Evolutionary conservation across 2,329 filamentous ascomycete genomes (phyloP).

Genomic region (Pezicula carpinea): DNA sequence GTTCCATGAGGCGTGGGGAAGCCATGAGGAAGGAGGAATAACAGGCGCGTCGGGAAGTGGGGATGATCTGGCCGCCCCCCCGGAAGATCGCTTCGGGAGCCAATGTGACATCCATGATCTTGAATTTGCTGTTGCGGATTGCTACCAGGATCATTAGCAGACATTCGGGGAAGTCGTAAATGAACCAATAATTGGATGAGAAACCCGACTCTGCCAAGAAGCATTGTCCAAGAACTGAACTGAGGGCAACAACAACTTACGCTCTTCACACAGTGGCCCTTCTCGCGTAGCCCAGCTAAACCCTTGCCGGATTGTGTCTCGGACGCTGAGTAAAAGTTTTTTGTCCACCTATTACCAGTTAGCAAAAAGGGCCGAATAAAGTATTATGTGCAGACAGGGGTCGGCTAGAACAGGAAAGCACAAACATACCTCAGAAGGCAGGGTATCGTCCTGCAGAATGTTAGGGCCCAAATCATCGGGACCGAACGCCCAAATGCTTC

Average conservation of each 20-base stretch:
- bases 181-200: conserved; percentile 12
- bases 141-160: conserved; percentile 46
- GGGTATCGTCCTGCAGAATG: conserved; percentile 92
- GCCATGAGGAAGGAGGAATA: conserved; percentile 98
- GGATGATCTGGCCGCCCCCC: conserved; percentile 95
- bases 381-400: conserved; percentile 1
- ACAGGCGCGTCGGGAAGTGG: conserved; percentile 84
- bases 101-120: conserved; percentile 83
- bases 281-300: conserved; percentile 96
- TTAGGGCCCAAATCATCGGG: conserved; percentile 94
- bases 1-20: conserved; percentile 93
- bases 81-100: conserved; percentile 90
- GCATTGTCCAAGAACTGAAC: too few species aligned
- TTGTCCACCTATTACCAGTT: conserved; percentile 67
- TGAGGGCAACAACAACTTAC: too few species aligned
- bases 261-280: conserved; percentile 96
- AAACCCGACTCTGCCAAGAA: too few species aligned
- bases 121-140: conserved; percentile 97
- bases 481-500: conserved; percentile 98
- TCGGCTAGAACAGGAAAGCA: neutral
- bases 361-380: conserved; percentile 22
- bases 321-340: conserved; percentile 78
- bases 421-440: conserved; percentile 71
- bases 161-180: conserved; percentile 14
- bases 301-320: conserved; percentile 90